Base-by-base conservation (phyloP, 352 stramenopile genomes). In the Phytopythium oedochilum region DNA sequence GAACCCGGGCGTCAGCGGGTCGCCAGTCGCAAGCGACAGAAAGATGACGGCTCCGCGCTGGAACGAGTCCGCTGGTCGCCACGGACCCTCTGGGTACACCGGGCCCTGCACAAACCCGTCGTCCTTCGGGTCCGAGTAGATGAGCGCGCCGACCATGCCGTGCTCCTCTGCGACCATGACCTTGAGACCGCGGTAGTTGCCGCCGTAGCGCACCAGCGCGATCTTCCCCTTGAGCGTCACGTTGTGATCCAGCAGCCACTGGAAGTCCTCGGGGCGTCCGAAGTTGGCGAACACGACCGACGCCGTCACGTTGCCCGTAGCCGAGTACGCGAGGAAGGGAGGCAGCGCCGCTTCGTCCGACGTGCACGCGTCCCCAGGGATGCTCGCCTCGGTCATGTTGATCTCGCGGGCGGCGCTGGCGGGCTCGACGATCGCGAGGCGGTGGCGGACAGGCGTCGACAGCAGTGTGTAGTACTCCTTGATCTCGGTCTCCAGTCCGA, bases 271-370 rank as follows among this genome's bases (percentile, higher is more conserved):
- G 5, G 69, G 82, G 11, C 57, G 62, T 9, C 83, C 88, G 50
- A 89, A 89, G 68, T 96, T 96, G 36, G 73, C 88, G 66, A 92
- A 96, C 46, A 96, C 86, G 8, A 92, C 53, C 3, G 68, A 59
- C 18, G 55, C 67, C n/a, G 64, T 78, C 28, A 91, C 70, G 51
- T 85, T 73, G 20, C 86, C 88, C 6, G 75, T 75, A 0, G 81
- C 77, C 8, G 75, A 66, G 69, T 96, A 96, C 6, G 70, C 87
- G 44, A 92, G 61, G 60, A 89, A 96, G 25, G 83, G 73, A 70
- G 70, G 85, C 57, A 74, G 71, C 66, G 64, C 81, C 46, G 67
- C 67, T 64, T 53, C 50, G 60, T 54, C 68, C 57, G 54, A 83
- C 58, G 61, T 75, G 45, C 91, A 77, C 17, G 83, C 47, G 48